Percentiles rank a stretch among this genome's conserved stretches.
These are phyloP conservation scores for Starmerella sirachaensis DNA, from an alignment of 805 yeast species.

Conservation along the genomic window DNA sequence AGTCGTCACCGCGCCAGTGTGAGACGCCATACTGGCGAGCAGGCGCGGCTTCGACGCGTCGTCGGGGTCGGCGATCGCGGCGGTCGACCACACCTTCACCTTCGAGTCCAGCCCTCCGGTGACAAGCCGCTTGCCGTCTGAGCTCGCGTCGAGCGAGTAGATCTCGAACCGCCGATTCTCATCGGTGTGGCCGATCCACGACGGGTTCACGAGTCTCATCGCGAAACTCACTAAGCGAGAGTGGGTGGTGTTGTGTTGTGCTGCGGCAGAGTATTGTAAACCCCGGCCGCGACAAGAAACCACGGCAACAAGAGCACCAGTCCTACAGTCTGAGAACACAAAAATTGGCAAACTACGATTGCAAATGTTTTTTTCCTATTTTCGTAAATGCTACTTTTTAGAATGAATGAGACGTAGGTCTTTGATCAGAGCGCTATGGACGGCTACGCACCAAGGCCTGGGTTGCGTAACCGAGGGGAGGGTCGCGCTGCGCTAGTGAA, in stretches of 20 bases:
- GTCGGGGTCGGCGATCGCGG: slow-evolving; percentile 55
- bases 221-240: background rate
- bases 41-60: slow-evolving; percentile 12
- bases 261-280: no score
- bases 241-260: background rate
- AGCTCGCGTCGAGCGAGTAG: slow-evolving; percentile 67
- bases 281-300: no score
- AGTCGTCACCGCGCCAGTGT: slow-evolving; percentile 92
- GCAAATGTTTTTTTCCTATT: no score
- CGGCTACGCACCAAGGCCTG: no score
- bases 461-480: no score
- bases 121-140: slow-evolving; percentile 76
- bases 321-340: no score
- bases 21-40: slow-evolving; percentile 82
- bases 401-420: no score
- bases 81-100: slow-evolving; percentile 83
- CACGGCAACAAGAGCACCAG: no score
- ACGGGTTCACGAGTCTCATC: slow-evolving; percentile 57
- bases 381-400: no score
- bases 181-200: slow-evolving; percentile 61
- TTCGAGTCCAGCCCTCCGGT: slow-evolving; percentile 92
- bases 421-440: no score
- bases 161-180: slow-evolving; percentile 74
- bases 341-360: no score
- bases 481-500: no score